These are phyloP conservation scores for Colletotrichum melonis DNA, from an alignment of 2,329 filamentous ascomycete genomes.

Conservation along the genomic window DNA sequence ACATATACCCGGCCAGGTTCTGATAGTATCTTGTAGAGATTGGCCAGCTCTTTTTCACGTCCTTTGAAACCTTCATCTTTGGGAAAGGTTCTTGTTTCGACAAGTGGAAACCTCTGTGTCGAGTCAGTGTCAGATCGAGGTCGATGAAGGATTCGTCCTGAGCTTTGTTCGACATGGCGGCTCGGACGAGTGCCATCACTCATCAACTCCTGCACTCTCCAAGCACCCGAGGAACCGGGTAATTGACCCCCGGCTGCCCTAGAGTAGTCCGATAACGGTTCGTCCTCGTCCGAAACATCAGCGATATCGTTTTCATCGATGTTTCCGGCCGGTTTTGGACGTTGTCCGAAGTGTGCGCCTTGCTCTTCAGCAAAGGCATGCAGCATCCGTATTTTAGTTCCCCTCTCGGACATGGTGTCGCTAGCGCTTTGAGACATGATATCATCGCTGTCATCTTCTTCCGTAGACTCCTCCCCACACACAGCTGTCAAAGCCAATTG, in stretches of 20 bases:
- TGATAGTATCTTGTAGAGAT: slow-evolving; percentile 34
- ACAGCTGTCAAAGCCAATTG: background rate
- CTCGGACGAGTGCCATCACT: background rate
- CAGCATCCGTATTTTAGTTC: background rate
- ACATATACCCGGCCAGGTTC: slow-evolving; percentile 35
- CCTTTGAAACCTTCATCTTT: slow-evolving; percentile 35
- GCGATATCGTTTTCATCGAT: slow-evolving; percentile 2
- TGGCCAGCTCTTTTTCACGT: slow-evolving; percentile 33
- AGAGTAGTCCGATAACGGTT: background rate
- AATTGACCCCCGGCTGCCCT: background rate
- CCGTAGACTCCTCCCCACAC: background rate
- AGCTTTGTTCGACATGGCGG: background rate
- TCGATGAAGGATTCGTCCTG: background rate
- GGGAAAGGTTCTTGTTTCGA: slow-evolving; percentile 23
- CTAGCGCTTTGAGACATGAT: slow-evolving; percentile 16
- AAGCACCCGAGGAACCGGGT: background rate
- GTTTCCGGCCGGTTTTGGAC: background rate
- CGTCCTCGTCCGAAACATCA: slow-evolving; percentile 13
- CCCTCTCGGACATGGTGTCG: slow-evolving; percentile 13
- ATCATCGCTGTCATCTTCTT: slow-evolving; percentile 13
- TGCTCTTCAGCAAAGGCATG: slow-evolving; percentile 11
- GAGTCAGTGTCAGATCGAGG: slow-evolving; percentile 2
- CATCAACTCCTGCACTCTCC: slow-evolving; percentile 12
- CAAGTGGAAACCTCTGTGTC: background rate
- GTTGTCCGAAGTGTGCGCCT: background rate